Evolutionary conservation across 2,329 filamentous ascomycete genomes (phyloP), one percentile per base, ranked within the genome.

Genomic region (Thielaviopsis punctulata): DNA sequence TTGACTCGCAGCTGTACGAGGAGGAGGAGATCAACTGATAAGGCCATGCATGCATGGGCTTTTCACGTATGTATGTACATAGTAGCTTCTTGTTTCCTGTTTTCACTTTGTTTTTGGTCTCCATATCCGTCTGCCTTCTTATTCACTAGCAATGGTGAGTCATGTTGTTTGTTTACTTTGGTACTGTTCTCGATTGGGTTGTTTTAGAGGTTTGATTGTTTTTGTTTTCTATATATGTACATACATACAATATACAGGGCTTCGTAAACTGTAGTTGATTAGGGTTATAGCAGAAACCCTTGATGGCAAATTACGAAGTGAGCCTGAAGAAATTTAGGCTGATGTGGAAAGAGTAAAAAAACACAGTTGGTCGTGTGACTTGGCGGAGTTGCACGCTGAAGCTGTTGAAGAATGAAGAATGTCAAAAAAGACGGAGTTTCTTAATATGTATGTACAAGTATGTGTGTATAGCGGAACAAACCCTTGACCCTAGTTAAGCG

Each of bases 1-100:
- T 81, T 39, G 76, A 82, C 53, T 72, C 60, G 68, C 72, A 36
- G 58, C 61, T 57, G 15, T 55, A 52, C 36, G 55, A 56, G 41
- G 45, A 52, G 36, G 53, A 55, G 23, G 51, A 54, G 7, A 36
- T 44, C 18, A 54, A 49, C 27, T 54, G 45, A 10, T 22, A 3
- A 15, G 7, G n/a, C n/a, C n/a, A n/a, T n/a, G n/a, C n/a, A n/a
- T n/a, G n/a, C n/a, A n/a, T n/a, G n/a, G n/a, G n/a, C n/a, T n/a
- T n/a, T n/a, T n/a, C n/a, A n/a, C n/a, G n/a, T n/a, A n/a, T n/a
- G n/a, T n/a, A n/a, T n/a, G n/a, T n/a, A n/a, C n/a, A n/a, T n/a
- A 18, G 41, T 48, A 23, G 22, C 5, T 18, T 4, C n/a, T 19
- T 18, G 23, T n/a, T 7, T 45, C 18, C 9, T 19, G 8, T 24